Base-by-base conservation (phyloP, 202 grass and related monocot species). In the Brachypodium distachyon region DNA sequence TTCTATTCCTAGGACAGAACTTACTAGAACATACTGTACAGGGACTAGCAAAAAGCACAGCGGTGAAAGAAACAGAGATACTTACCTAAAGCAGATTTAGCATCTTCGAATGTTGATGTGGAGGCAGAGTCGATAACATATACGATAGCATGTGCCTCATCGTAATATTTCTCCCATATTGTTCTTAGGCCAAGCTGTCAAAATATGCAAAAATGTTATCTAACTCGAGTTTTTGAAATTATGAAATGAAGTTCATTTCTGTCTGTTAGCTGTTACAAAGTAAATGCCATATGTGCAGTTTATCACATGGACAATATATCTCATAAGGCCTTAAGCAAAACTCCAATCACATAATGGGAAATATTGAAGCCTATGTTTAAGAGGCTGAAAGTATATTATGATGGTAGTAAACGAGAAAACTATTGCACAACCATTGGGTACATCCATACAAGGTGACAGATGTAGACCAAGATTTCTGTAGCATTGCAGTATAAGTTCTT, bases 161-260 rank as follows among this genome's bases (percentile, higher is more conserved):
- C 89, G 72, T 90, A 98, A 82, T 98, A 98, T 90, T 98, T 98
- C 83, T 98, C 91, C 96, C 96, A 99, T 74, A 99, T 99, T 78
- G 96, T 95, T 72, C 96, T 86, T 59, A 99, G 70, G 70, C 92
- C 92, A 88, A 81, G 80, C 96, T 99, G 67, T 58, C 41, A 73
- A 66, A 61, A 82, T 69, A 49, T 57, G 12, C 19, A 77, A 56
- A 16, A 13, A 69, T 23, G 8, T 21, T 54, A 21, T 70, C 32
- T 28, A 22, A 39, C 6, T 4, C 2, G 3, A 63, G 19, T 17
- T 61, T 29, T 1, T 47, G 12, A 70, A 81, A 81, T 36, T 48
- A 5, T 49, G 16, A 8, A 57, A 71, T 39, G 22, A 56, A 29
- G 11, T 38, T 19, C 0, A 32, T 32, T 61, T 37, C 40, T 58